Base-by-base conservation (phyloP, 2,329 filamentous ascomycete genomes). In the Arthrobotrys musiformis region DNA sequence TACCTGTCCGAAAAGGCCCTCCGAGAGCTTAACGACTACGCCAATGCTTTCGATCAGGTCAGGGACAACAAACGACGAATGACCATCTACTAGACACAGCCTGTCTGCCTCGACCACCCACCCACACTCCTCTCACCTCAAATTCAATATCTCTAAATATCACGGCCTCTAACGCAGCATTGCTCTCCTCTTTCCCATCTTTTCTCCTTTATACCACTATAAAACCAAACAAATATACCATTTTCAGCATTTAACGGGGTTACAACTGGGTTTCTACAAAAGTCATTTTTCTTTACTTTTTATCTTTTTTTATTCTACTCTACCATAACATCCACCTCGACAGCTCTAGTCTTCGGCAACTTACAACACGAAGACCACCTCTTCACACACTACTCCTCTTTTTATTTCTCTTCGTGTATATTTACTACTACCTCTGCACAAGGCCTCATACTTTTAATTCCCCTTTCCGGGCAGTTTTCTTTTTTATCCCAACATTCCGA, bases 41-140 rank as follows among this genome's bases (percentile, higher is more conserved):
- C 92, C 80, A 92, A 91, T 82, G 93, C 92, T 1, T 97, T 97
- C 83, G 94, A 97, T 84, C 92, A 93, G 80, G 90, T 91, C 72
- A 88, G 92, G 78, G 80, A 81, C 61, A 80, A 79, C 76, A 81
- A 81, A 33, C 70, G 80, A 70, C 79, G 80, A 68, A 81, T 81
- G 80, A 79, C 81, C 52, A 68, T 80, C 33, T 69, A 70, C 64
- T 76, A 66, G 24, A 33, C n/a, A 30, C 19, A 19, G 19, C 26
- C 48, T 30, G 26, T 48, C 26, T 19, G 22, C 33, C 52, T 58
- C 33, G n/a, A 66, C 62, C 33, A 61, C 28, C 62, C 33, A 61
- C 28, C 28, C 44, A 70, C 28, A 44, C 48, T 68, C 17, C 35
- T 61, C 62, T 63, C 64, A 64, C 40, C 50, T 67, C 61, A 62